A percentile compares a stretch with the other conserved stretches of the same genome.
Conservation (phyloP, 495 filamentous ascomycete species). For the Neurospora tetraspora region DNA sequence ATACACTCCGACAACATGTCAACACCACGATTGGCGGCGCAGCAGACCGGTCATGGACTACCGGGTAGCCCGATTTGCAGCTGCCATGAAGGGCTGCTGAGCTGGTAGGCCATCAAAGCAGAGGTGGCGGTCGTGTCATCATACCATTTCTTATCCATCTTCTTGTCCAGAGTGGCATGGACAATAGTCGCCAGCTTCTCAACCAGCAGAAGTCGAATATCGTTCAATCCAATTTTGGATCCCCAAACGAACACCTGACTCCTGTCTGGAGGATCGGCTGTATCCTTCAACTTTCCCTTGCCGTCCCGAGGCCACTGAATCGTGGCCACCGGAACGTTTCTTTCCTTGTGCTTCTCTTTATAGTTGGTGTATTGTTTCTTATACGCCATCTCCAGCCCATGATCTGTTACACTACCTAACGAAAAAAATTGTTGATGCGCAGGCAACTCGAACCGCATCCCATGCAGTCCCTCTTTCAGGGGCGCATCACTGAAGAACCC, state of each 20-base stretch:
- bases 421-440: slow-evolving; percentile 27
- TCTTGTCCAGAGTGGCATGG: background rate
- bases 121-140: slow-evolving; percentile 7
- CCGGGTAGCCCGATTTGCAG: background rate
- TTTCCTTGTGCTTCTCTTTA: background rate
- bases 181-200: background rate
- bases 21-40: background rate
- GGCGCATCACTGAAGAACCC: background rate
- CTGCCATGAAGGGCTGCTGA: slow-evolving; percentile 3
- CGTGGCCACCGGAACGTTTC: background rate
- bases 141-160: background rate
- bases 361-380: background rate
- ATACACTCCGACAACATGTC: background rate
- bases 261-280: background rate
- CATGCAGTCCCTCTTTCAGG: background rate
- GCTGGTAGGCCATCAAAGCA: slow-evolving; percentile 19
- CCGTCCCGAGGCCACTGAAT: background rate
- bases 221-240: background rate
- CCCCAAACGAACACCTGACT: background rate
- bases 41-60: background rate
- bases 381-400: background rate
- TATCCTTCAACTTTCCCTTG: background rate
- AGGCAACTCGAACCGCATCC: slow-evolving; percentile 5
- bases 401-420: background rate
- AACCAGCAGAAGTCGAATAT: background rate